phyloP scores from a whole-genome alignment of 257 asterid genomes.

The Plantago ovata region DNA sequence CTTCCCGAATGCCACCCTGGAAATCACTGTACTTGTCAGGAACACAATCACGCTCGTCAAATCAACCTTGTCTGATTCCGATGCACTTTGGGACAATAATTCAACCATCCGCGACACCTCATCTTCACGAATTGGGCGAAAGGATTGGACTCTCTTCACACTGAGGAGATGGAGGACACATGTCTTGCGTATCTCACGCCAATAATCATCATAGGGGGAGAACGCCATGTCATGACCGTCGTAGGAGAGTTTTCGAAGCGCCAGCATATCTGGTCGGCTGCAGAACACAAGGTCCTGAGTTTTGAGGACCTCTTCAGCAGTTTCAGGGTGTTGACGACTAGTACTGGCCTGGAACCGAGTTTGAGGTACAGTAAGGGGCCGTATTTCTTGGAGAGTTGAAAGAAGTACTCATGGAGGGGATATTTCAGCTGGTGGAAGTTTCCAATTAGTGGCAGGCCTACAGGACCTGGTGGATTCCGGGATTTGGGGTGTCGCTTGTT shows the following conservation, averaged over 20 bases:
- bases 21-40: conserved; percentile 15
- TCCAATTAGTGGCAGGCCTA: conserved; percentile 21
- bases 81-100: neutral
- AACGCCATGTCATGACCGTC: conserved; percentile 20
- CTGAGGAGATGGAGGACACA: conserved; percentile 25
- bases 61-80: neutral
- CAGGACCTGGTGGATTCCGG: conserved; percentile 23
- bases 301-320: conserved; percentile 26
- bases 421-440: conserved; percentile 21
- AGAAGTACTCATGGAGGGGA: conserved; percentile 14
- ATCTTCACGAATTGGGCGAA: conserved; percentile 11
- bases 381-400: conserved; percentile 24
- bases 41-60: conserved; percentile 1
- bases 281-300: conserved; percentile 21
- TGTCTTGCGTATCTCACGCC: conserved; percentile 25
- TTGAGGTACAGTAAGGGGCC: conserved; percentile 29
- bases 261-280: conserved; percentile 11
- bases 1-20: conserved; percentile 27
- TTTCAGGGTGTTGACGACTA: conserved; percentile 24
- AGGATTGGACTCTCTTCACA: conserved; percentile 17
- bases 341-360: conserved; percentile 22
- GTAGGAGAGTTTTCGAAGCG: conserved; percentile 19
- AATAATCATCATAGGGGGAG: conserved; percentile 21
- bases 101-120: conserved; percentile 17
- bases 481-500: neutral